A percentile compares a stretch with the other conserved stretches of the same genome.
phyloP scores from a whole-genome alignment of 208 protist species.

The Polymyxa betae region DNA sequence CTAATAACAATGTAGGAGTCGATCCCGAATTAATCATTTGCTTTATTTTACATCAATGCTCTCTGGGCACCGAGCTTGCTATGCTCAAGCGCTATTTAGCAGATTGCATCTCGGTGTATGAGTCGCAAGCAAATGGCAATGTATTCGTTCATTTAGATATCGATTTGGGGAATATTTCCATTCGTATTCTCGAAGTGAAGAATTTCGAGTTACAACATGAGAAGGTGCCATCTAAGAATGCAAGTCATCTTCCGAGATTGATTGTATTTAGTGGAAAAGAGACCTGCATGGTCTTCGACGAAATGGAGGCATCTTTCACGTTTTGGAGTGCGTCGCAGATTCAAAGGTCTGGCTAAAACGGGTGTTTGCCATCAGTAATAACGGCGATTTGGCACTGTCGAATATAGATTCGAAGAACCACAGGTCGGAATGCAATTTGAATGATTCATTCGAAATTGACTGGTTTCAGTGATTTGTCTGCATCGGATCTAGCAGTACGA shows the following conservation, averaged over 20 bases:
- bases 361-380: neutral
- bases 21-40: constrained; percentile 23
- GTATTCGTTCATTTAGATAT: constrained; percentile 1
- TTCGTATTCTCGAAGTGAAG: neutral
- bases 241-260: neutral
- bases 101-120: neutral
- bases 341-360: constrained; percentile 2
- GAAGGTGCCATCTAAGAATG: neutral
- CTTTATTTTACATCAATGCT: constrained; percentile 27
- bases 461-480: neutral
- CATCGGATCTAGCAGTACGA: neutral
- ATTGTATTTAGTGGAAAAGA: neutral
- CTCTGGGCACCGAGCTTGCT: neutral
- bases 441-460: neutral
- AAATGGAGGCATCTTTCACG: neutral
- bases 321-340: neutral
- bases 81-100: neutral
- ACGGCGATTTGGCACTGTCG: constrained; percentile 24
- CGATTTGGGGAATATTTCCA: neutral
- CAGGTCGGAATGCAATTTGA: neutral
- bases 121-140: neutral
- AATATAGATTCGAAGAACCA: constrained; percentile 23
- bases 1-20: neutral
- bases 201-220: neutral
- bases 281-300: neutral